phyloP scores from a whole-genome alignment of 768 basidiomycete genomes.

The Pisolithus sp. region DNA sequence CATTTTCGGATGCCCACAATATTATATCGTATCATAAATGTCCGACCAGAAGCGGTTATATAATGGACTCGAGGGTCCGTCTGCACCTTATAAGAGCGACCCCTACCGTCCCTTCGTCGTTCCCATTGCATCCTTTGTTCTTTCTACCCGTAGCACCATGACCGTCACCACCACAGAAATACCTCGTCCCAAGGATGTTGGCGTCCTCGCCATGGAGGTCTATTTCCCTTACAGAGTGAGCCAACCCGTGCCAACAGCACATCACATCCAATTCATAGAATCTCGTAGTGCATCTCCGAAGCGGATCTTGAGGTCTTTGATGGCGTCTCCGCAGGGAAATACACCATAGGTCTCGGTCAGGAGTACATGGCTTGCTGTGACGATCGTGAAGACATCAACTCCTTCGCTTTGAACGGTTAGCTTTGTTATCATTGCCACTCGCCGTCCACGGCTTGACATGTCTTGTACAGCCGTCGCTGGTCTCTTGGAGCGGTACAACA shows the following conservation, averaged over 20 bases:
- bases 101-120: background rate
- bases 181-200: conserved; percentile 83
- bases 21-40: conserved; percentile 25
- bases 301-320: conserved; percentile 91
- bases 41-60: conserved; percentile 18
- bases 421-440: background rate
- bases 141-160: conserved; percentile 10
- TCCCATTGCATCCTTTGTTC: background rate
- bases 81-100: conserved; percentile 17
- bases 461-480: conserved; percentile 66
- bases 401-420: conserved; percentile 89
- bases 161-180: conserved; percentile 18
- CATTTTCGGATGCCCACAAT: conserved; percentile 14
- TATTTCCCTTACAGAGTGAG: conserved; percentile 90
- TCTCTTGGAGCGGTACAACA: conserved; percentile 88
- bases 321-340: conserved; percentile 91
- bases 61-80: conserved; percentile 10
- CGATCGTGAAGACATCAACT: conserved; percentile 99
- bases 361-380: conserved; percentile 99
- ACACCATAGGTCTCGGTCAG: conserved; percentile 97
- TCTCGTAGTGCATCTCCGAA: conserved; percentile 83
- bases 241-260: conserved; percentile 12
- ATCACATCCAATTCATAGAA: conserved; percentile 4
- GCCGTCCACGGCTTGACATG: background rate
- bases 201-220: conserved; percentile 87